Base-by-base conservation (phyloP, 306 rosid genomes). In the Rosa lucieae region DNA sequence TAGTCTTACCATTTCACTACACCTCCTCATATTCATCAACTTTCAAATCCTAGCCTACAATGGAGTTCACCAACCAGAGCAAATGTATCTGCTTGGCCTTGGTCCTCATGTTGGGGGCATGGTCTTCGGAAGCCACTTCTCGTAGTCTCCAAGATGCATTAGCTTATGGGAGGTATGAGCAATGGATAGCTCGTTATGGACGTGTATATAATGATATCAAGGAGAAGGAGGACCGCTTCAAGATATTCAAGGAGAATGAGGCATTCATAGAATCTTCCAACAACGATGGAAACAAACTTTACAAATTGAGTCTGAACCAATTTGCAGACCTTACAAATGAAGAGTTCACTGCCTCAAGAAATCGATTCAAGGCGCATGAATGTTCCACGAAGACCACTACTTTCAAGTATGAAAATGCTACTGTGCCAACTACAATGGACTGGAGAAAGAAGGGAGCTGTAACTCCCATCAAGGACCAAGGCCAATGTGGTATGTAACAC, bases 341-440 rank as follows among this genome's bases (percentile, higher is more conserved):
- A 14, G 59, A 52, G 21, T 52, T 52, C 59, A 18, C 59, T 6
- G 59, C 59, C 48, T 42, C 77, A 0, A 86, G 91, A 75, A 86
- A 86, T 5, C 52, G 78, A 53, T 88, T 86, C 83, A 86, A 86
- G 76, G 88, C 84, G 2, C 84, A 85, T 51, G 76, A 77, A 83
- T 79, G 86, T 73, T 85, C 59, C 21, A 18, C 3, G 11, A 52
- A 52, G 21, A 52, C 59, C 21, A 52, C 23, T 17, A 52, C 59
- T 61, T 87, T 87, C 43, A 87, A 67, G 32, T 83, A 87, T 23
- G 84, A 67, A 58, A 79, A 79, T 26, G 82, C 72, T 18, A 74
- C 81, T 3, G 10, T 74, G 3, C 84, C 86, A 20, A 49, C 89
- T 10, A 8, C 84, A 0, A 51, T 85, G 18, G 89, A 85, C n/a